Base-by-base conservation (phyloP, 306 rosid genomes). In the Rosa chinensis region DNA sequence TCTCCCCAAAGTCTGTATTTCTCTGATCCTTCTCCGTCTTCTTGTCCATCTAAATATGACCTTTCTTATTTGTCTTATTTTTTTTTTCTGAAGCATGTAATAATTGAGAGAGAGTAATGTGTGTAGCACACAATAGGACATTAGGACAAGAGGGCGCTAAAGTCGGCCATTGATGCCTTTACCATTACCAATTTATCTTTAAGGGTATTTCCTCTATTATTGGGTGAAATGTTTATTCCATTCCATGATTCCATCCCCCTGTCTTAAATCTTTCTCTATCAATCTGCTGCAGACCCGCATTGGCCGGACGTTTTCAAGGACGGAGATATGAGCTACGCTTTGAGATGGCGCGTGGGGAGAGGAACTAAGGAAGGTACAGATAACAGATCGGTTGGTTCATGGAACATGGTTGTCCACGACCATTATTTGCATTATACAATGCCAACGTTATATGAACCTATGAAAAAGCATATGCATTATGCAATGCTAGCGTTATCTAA, bases 371-470 rank as follows among this genome's bases (percentile, higher is more conserved):
- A 66, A 35, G 21, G 47, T 66, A 63, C 56, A 58, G 37, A 32
- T 32, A 32, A 32, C 72, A 39, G 48, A 66, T 39, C 25, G 40
- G 43, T 20, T 63, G 8, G 69, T 7, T 32, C 18, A 63, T 32
- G 9, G 69, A 66, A 66, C 71, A 39, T 66, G 48, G 48, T 39
- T 66, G 28, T 66, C 71, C 48, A 66, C 71, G 71, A 66, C 71
- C 23, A 66, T 58, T 8, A 21, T 49, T 58, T 58, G 9, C 32
- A 20, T 61, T 66, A 17, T 16, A 39, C 70, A 66, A 16, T 39
- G 23, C 47, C 47, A 64, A 40, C 69, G 14, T 7, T 37, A 18
- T 35, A 16, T 37, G 14, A 13, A 3, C 0, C 10, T 4, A 0
- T 5, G 39, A 32, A 28, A 7, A 63, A 35, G 39, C 40, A 10